These are phyloP conservation scores for Suillus subalutaceus DNA, from an alignment of 768 basidiomycete species.

Conservation along the genomic window DNA sequence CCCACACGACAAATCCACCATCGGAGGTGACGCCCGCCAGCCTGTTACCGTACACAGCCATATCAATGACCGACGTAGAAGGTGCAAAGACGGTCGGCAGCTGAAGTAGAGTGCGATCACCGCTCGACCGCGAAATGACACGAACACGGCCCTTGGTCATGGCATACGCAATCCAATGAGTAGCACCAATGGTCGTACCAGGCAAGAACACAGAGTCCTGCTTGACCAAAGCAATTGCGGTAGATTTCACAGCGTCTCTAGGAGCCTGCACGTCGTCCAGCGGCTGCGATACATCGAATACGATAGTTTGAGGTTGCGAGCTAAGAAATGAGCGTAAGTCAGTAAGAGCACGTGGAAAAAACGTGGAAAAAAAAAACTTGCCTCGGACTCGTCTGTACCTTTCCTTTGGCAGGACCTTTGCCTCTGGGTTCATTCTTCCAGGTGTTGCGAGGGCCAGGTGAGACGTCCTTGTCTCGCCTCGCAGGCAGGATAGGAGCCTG, in stretches of 20 bases:
- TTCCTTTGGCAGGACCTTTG: conserved; percentile 42
- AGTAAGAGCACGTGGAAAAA: not conserved
- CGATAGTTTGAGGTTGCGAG: conserved; percentile 64
- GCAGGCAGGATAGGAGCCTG: conserved; percentile 38
- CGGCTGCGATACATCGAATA: conserved; percentile 75
- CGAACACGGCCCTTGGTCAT: conserved; percentile 92
- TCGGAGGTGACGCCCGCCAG: conserved; percentile 87
- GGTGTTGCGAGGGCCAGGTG: conserved; percentile 61
- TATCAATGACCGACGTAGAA: conserved; percentile 73
- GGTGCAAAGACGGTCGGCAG: conserved; percentile 63
- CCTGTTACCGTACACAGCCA: conserved; percentile 83
- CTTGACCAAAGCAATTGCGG: conserved; percentile 86
- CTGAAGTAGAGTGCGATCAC: conserved; percentile 85
- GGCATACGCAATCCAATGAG: conserved; percentile 91
- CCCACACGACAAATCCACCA: conserved; percentile 90
- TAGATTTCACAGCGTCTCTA: conserved; percentile 81
- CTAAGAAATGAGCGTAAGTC: conserved; percentile 36
- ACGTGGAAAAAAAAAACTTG: conserved; percentile 30
- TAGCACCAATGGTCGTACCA: conserved; percentile 87
- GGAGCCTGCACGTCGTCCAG: conserved; percentile 78
- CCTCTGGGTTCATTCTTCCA: conserved; percentile 40
- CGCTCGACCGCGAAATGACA: conserved; percentile 86
- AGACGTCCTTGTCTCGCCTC: conserved; percentile 70
- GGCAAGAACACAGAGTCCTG: conserved; percentile 84
- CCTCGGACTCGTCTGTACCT: conserved; percentile 61